Evolutionary conservation across 768 basidiomycete species (phyloP).

Genomic region (Collybiopsis confluens): DNA sequence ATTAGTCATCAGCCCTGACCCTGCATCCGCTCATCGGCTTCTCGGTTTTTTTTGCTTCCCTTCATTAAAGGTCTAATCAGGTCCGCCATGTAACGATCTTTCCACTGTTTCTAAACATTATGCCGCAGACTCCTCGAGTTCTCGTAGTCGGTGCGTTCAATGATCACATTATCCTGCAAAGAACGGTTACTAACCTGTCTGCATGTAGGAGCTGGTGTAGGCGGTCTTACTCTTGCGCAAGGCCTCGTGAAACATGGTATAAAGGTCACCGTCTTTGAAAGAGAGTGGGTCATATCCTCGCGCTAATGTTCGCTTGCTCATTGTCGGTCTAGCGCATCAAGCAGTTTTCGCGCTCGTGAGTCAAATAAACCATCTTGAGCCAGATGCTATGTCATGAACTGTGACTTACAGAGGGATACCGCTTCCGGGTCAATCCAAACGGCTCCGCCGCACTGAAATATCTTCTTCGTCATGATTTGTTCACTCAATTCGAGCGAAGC

Average conservation of each 20-base stretch:
- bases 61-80: too few species aligned
- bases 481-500: conserved; percentile 1
- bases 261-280: conserved; percentile 1
- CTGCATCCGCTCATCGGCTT: too few species aligned
- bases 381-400: background rate
- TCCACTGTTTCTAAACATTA: too few species aligned
- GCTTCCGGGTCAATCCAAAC: background rate
- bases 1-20: too few species aligned
- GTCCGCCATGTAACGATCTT: too few species aligned
- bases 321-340: background rate
- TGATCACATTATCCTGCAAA: background rate
- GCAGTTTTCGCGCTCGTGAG: conserved; percentile 2
- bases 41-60: too few species aligned
- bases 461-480: background rate
- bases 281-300: background rate
- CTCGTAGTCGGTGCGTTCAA: background rate
- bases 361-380: too few species aligned
- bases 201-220: background rate
- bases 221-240: background rate
- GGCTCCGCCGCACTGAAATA: background rate
- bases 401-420: background rate
- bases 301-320: background rate
- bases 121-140: too few species aligned
- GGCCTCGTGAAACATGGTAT: background rate
- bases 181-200: background rate